Evolutionary conservation across 805 yeast genomes (phyloP).

Genomic region (Metschnikowia orientalis): DNA sequence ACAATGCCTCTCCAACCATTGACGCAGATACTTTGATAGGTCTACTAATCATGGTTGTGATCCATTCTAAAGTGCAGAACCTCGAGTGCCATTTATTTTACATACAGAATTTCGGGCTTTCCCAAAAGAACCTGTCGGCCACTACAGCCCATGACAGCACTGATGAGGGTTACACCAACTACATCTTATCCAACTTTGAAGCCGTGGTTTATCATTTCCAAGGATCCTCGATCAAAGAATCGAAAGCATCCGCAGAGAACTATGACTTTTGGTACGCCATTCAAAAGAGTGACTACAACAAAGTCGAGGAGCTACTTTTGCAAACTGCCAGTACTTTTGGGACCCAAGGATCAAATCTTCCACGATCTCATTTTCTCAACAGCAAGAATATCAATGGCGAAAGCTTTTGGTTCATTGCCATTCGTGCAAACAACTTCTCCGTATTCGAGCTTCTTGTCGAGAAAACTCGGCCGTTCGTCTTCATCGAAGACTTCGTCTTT

Average conservation of each 20-base stretch:
- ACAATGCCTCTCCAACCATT: constrained; percentile 30
- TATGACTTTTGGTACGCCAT: constrained; percentile 51
- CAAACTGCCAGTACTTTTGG: constrained; percentile 7
- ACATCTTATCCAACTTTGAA: constrained; percentile 78
- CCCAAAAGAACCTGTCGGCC: constrained; percentile 16
- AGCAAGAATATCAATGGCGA: constrained; percentile 51
- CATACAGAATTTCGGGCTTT: constrained; percentile 53
- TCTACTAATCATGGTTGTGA: constrained; percentile 64
- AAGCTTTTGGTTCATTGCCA: constrained; percentile 62
- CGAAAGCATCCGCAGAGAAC: constrained; percentile 44
- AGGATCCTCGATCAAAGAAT: constrained; percentile 26
- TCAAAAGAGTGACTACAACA: constrained; percentile 23
- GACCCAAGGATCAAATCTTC: constrained; percentile 15
- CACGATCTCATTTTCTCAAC: constrained; percentile 22
- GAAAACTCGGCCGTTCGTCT: constrained; percentile 44
- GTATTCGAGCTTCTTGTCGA: constrained; percentile 46
- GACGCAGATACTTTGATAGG: constrained; percentile 84
- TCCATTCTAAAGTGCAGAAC: constrained; percentile 54
- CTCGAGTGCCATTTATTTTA: constrained; percentile 63
- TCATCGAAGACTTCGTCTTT: constrained; percentile 61
- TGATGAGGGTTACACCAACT: constrained; percentile 62
- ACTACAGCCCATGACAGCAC: background rate
- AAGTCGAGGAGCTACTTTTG: constrained; percentile 16
- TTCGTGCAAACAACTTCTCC: constrained; percentile 43
- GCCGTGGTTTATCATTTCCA: constrained; percentile 67